Conservation (phyloP, 768 basidiomycete genomes). For the Cystobasidium ongulense region DNA sequence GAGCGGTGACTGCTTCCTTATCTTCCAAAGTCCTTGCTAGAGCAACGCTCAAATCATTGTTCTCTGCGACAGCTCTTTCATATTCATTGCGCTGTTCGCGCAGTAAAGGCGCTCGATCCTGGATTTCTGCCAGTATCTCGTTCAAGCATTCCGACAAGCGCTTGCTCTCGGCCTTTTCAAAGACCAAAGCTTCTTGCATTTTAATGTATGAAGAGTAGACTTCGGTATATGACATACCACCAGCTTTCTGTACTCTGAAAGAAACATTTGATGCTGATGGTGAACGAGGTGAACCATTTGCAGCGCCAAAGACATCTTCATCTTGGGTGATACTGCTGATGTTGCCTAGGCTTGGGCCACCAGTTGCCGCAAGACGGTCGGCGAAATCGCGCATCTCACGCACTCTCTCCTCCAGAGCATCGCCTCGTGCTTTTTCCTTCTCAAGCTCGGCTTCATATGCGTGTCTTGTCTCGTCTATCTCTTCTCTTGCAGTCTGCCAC, state of each 20-base stretch:
- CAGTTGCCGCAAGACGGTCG: conserved; percentile 25
- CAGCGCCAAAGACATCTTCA: conserved; percentile 15
- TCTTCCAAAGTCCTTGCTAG: conserved; percentile 66
- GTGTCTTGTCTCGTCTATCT: conserved; percentile 61
- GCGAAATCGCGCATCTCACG: conserved; percentile 38
- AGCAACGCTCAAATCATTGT: conserved; percentile 68
- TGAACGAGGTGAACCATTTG: conserved; percentile 53
- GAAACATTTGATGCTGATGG: conserved; percentile 75
- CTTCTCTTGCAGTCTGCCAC: conserved; percentile 65
- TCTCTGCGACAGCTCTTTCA: conserved; percentile 69
- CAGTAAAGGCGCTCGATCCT: conserved; percentile 82
- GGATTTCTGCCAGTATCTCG: conserved; percentile 75
- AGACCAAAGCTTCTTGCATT: conserved; percentile 69
- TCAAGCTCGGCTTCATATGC: conserved; percentile 63
- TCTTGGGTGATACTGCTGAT: background rate
- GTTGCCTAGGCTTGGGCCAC: background rate
- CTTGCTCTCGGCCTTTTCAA: conserved; percentile 71
- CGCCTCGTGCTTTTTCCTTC: conserved; percentile 60
- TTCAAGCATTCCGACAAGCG: conserved; percentile 74
- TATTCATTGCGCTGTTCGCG: conserved; percentile 85
- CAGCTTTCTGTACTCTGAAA: conserved; percentile 66
- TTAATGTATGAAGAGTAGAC: conserved; percentile 84
- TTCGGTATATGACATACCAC: conserved; percentile 80
- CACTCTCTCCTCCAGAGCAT: conserved; percentile 44
- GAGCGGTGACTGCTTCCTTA: conserved; percentile 58